Percentiles rank a stretch among this genome's conserved stretches.
phyloP scores from a whole-genome alignment of 768 basidiomycete species.

The Hemileccinum impolitum region DNA sequence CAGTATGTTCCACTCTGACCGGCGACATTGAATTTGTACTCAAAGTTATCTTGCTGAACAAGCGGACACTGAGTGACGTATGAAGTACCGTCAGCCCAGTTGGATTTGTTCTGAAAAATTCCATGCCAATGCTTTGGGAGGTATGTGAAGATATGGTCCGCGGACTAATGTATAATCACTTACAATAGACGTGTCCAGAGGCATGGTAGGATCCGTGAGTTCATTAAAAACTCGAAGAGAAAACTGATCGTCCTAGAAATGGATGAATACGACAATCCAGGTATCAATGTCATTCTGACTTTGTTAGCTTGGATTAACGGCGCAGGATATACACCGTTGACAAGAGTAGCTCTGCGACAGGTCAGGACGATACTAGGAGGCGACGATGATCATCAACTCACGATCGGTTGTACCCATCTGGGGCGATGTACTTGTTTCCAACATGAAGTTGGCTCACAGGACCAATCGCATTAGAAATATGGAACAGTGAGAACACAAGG shows the following conservation, averaged over 20 bases:
- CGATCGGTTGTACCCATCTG: constrained; percentile 48
- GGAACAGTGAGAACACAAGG: constrained; percentile 10
- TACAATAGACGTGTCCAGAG: constrained; percentile 42
- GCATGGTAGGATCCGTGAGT: constrained; percentile 46
- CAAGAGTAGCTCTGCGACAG: constrained; percentile 39
- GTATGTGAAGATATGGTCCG: constrained; percentile 16
- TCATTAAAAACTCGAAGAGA: constrained; percentile 42
- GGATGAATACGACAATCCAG: not conserved
- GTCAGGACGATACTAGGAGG: not conserved
- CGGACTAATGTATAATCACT: constrained; percentile 9
- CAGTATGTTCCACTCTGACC: constrained; percentile 46
- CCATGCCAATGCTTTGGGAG: constrained; percentile 32
- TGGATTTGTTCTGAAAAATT: constrained; percentile 26
- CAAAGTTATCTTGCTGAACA: constrained; percentile 30
- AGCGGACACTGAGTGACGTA: constrained; percentile 46
- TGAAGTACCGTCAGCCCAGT: constrained; percentile 35
- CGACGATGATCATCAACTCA: constrained; percentile 10
- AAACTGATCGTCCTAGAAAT: constrained; percentile 36
- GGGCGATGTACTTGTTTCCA: constrained; percentile 38
- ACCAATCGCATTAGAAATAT: constrained; percentile 12
- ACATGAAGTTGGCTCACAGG: constrained; percentile 30
- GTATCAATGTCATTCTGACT: constrained; percentile 4
- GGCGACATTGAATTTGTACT: constrained; percentile 32
- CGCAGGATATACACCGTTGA: constrained; percentile 43
- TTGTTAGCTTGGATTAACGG: constrained; percentile 44